Evolutionary conservation across 2,329 filamentous ascomycete species (phyloP).

Genomic region (Sporothrix brunneoviolacea): DNA sequence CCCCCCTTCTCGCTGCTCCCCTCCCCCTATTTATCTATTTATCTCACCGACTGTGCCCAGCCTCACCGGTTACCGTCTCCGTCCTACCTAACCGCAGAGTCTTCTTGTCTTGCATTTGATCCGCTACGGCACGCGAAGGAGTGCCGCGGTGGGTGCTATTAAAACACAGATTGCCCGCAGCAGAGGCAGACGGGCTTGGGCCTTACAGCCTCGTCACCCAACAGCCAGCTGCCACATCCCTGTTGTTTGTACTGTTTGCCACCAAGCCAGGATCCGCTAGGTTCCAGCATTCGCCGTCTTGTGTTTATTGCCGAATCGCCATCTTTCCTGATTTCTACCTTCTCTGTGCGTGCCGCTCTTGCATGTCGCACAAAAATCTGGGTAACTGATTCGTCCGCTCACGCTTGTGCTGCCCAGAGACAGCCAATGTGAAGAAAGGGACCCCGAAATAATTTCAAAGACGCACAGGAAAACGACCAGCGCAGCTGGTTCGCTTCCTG

Average conservation of each 20-base stretch:
- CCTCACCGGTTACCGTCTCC: not conserved
- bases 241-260: too few relatives aligned
- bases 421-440: too few relatives aligned
- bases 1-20: not conserved
- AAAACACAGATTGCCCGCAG: not conserved
- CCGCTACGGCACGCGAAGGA: not conserved
- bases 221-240: slow-evolving; percentile 26
- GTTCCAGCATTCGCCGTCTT: not conserved
- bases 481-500: too few relatives aligned
- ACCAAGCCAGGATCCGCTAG: too few relatives aligned
- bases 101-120: not conserved
- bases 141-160: too few relatives aligned
- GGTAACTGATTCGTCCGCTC: too few relatives aligned
- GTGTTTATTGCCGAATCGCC: not conserved
- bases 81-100: not conserved
- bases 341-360: not conserved
- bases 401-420: too few relatives aligned
- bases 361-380: too few relatives aligned
- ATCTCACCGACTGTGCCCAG: not conserved
- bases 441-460: too few relatives aligned
- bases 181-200: too few relatives aligned
- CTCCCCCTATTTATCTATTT: not conserved
- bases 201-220: slow-evolving; percentile 29
- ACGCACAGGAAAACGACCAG: too few relatives aligned
- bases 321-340: not conserved